A percentile compares a stretch with the other conserved stretches of the same genome.
These are phyloP conservation scores for Sugiyamaella grinbergsii DNA, from an alignment of 1,139 yeast species.

Conservation along the genomic window DNA sequence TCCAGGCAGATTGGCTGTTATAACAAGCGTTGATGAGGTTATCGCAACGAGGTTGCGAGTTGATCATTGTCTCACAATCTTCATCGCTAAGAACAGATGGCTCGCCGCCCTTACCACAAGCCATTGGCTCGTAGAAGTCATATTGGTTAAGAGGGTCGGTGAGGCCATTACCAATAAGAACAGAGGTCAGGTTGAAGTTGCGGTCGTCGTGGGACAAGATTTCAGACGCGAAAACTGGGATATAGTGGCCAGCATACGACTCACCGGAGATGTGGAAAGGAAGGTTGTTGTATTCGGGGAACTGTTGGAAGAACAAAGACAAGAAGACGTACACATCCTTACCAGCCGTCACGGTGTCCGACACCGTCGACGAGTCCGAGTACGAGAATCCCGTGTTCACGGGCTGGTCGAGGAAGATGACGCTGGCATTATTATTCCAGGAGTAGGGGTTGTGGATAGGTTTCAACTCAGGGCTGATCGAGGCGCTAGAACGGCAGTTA, in stretches of 20 bases:
- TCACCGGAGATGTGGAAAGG: slow-evolving; percentile 86
- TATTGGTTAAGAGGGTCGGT: slow-evolving; percentile 75
- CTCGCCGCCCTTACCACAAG: slow-evolving; percentile 80
- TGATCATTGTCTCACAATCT: slow-evolving; percentile 59
- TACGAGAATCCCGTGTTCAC: slow-evolving; percentile 79
- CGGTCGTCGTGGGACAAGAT: slow-evolving; percentile 64
- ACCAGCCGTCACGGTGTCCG: slow-evolving; percentile 70
- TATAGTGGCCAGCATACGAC: slow-evolving; percentile 85
- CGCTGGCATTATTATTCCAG: slow-evolving; percentile 71
- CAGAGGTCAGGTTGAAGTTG: slow-evolving; percentile 66
- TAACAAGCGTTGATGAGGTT: slow-evolving; percentile 58
- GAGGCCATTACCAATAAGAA: slow-evolving; percentile 81
- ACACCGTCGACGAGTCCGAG: slow-evolving; percentile 54
- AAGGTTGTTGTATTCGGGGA: slow-evolving; percentile 58
- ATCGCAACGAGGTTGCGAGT: slow-evolving; percentile 59
- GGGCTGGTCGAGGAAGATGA: slow-evolving; percentile 72
- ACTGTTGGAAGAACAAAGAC: slow-evolving; percentile 73
- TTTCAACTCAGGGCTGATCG: slow-evolving; percentile 52
- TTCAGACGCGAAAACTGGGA: slow-evolving; percentile 77
- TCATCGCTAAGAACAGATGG: slow-evolving; percentile 63
- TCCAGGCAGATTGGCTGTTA: slow-evolving; percentile 52
- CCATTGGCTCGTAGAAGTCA: slow-evolving; percentile 76
- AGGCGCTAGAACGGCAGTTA: slow-evolving; percentile 37
- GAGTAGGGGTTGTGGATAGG: slow-evolving; percentile 63
- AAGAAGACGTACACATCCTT: slow-evolving; percentile 77